Evolutionary conservation across 2,329 filamentous ascomycete genomes (phyloP).

Genomic region (Apiospora rasikravindrae): DNA sequence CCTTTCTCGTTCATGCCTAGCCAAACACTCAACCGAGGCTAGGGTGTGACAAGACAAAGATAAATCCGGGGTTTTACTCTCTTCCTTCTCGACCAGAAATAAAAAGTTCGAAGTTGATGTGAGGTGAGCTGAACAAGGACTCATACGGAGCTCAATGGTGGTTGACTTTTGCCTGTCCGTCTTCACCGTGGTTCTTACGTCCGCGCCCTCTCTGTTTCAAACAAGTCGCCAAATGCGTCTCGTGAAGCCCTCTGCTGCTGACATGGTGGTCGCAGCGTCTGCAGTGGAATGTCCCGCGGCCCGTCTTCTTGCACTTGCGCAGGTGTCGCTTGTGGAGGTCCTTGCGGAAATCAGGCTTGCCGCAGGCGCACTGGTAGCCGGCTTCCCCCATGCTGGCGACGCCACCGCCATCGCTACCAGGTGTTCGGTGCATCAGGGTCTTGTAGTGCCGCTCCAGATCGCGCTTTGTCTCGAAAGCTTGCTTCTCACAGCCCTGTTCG

Average conservation of each 20-base stretch:
- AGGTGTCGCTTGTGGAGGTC: not conserved
- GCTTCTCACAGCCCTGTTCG: not conserved
- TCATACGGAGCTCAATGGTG: not conserved
- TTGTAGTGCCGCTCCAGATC: not conserved
- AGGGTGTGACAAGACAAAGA: not conserved
- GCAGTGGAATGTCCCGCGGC: not conserved
- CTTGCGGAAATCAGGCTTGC: not conserved
- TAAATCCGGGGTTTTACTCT: not conserved
- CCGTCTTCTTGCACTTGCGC: not conserved
- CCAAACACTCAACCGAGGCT: constrained; percentile 5
- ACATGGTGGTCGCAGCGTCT: not conserved
- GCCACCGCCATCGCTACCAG: too few relatives aligned
- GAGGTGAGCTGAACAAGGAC: not conserved
- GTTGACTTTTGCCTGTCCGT: too few relatives aligned
- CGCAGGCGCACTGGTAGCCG: not conserved
- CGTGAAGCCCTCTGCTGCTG: not conserved
- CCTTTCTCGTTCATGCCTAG: not conserved
- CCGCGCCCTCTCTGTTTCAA: not conserved
- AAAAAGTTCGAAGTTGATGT: not conserved
- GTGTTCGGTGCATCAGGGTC: not conserved
- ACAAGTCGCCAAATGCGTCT: not conserved
- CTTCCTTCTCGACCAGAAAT: not conserved
- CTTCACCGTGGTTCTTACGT: not conserved
- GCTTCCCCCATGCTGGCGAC: too few relatives aligned
- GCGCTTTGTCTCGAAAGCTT: not conserved